Percentiles rank a stretch among this genome's conserved stretches.
These are phyloP conservation scores for Chrysosporium queenslandicum DNA, from an alignment of 2,329 filamentous ascomycete species.

Conservation along the genomic window DNA sequence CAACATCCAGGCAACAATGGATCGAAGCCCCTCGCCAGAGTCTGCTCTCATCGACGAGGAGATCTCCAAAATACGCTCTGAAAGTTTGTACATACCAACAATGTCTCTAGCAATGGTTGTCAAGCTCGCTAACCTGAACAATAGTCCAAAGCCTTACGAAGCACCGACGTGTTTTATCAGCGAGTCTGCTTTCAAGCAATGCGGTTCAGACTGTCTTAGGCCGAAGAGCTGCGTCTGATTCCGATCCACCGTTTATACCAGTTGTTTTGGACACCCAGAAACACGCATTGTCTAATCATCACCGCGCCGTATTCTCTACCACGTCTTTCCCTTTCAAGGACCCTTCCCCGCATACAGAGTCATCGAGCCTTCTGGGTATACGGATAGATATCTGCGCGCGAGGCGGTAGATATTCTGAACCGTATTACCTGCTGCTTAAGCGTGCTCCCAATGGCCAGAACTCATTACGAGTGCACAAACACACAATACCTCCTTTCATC, in stretches of 20 bases:
- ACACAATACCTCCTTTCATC: constrained; percentile 40
- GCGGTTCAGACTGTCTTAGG: constrained; percentile 27
- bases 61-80: constrained; percentile 32
- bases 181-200: constrained; percentile 35
- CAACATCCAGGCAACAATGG: constrained; percentile 1
- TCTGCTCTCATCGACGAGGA: constrained; percentile 29
- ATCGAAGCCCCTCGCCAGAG: not conserved
- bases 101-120: not conserved
- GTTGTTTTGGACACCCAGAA: constrained; percentile 25
- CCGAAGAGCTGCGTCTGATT: constrained; percentile 9
- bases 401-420: constrained; percentile 32
- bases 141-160: constrained; percentile 33
- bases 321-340: constrained; percentile 40
- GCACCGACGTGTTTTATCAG: constrained; percentile 32
- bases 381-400: constrained; percentile 35
- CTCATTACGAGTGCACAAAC: constrained; percentile 30
- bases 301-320: constrained; percentile 37
- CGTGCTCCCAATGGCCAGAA: constrained; percentile 19
- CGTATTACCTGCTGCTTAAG: constrained; percentile 37
- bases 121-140: constrained; percentile 2
- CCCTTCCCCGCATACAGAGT: constrained; percentile 28
- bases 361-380: constrained; percentile 31
- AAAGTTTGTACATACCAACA: constrained; percentile 31
- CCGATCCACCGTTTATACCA: constrained; percentile 25
- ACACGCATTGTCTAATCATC: constrained; percentile 32